These are phyloP conservation scores for Blastocystis sp. DNA, from an alignment of 352 stramenopile species.

Conservation along the genomic window DNA sequence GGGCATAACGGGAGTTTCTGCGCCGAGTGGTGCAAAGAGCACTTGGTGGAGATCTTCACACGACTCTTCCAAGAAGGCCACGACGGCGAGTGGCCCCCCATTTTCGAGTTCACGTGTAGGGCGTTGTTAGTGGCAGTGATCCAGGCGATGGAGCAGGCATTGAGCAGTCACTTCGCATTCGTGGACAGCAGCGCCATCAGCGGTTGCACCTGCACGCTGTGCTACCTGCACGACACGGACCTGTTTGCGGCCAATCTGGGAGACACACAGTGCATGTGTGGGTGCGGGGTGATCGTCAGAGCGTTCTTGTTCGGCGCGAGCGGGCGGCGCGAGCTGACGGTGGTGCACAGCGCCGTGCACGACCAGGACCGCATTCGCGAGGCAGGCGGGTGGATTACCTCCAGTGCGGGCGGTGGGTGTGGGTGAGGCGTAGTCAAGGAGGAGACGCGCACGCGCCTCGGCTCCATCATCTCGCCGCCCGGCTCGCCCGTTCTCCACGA, in stretches of 20 bases:
- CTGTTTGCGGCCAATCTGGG: constrained; percentile 27
- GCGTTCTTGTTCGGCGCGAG: neutral
- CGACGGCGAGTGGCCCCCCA: neutral
- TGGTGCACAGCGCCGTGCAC: constrained; percentile 13
- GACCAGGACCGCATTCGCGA: constrained; percentile 24
- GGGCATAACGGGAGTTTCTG: constrained; percentile 22
- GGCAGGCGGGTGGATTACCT: constrained; percentile 40
- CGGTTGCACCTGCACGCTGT: constrained; percentile 45
- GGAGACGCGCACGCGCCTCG: constrained; percentile 10
- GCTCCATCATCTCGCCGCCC: constrained; percentile 17
- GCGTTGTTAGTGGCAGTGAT: neutral
- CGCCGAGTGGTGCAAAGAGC: constrained; percentile 8
- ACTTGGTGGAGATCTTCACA: constrained; percentile 22
- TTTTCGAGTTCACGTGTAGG: neutral
- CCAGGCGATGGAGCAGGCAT: neutral
- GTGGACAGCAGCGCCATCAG: neutral
- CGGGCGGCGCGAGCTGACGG: neutral
- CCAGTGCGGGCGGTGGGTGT: neutral
- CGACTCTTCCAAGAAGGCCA: neutral
- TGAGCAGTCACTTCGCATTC: neutral
- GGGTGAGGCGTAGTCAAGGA: neutral
- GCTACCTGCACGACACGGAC: constrained; percentile 37
- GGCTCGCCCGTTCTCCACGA: too few species aligned
- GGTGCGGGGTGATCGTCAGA: neutral
- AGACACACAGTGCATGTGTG: constrained; percentile 19